Conservation (phyloP, 2,329 filamentous ascomycete genomes). For the Fusarium sp. region DNA sequence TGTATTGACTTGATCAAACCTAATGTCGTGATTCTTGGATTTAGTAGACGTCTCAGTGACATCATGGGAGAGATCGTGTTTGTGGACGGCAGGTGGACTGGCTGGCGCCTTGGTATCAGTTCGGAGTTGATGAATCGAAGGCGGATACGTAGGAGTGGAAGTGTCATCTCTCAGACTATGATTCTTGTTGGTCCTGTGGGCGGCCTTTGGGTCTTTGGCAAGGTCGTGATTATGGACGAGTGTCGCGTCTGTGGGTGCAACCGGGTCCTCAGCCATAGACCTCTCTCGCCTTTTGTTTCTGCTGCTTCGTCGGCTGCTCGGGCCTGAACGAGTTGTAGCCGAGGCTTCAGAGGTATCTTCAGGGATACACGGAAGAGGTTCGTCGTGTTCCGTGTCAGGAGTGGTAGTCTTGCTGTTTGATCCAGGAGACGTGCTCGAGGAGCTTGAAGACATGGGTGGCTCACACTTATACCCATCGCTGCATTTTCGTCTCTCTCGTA, state of each 20-base stretch:
- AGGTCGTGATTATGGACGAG: conserved; percentile 28
- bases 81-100: conserved; percentile 28
- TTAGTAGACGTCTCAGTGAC: conserved; percentile 1
- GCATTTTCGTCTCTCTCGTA: conserved; percentile 48
- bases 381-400: conserved; percentile 4
- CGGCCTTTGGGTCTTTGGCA: conserved; percentile 23
- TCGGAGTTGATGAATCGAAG: conserved; percentile 33
- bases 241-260: conserved; percentile 26
- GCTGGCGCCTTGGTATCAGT: conserved; percentile 30
- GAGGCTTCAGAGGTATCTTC: conserved; percentile 33
- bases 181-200: not conserved
- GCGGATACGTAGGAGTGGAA: conserved; percentile 20
- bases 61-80: conserved; percentile 34
- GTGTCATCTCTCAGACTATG: conserved; percentile 28
- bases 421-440: conserved; percentile 17
- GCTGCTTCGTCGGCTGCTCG: conserved; percentile 14
- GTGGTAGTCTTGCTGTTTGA: conserved; percentile 10
- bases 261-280: conserved; percentile 29
- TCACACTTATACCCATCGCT: conserved; percentile 40
- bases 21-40: conserved; percentile 24
- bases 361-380: conserved; percentile 36
- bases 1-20: conserved; percentile 23
- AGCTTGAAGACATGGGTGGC: conserved; percentile 43
- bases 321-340: not conserved
- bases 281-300: conserved; percentile 23